Conservation (phyloP, 2,329 filamentous ascomycete genomes). For the Colletotrichum kahawae region DNA sequence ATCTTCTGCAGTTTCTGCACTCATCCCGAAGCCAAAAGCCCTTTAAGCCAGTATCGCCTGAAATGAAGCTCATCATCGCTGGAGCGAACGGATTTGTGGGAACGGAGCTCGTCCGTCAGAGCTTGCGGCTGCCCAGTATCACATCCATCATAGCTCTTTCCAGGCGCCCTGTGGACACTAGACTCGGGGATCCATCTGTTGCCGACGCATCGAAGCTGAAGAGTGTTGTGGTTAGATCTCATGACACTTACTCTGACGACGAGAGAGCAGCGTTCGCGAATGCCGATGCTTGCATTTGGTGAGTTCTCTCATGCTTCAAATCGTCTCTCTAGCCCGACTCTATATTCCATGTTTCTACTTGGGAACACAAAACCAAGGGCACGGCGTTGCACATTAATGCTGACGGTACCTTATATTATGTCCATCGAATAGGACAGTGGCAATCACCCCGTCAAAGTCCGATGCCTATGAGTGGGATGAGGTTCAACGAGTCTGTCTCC, state of each 20-base stretch:
- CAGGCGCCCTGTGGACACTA: conserved; percentile 34
- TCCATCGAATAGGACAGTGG: conserved; percentile 34
- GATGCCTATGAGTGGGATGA: conserved; percentile 36
- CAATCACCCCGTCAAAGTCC: conserved; percentile 28
- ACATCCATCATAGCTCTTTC: conserved; percentile 46
- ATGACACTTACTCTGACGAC: conserved; percentile 42
- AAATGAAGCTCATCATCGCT: conserved; percentile 51
- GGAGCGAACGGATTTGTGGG: conserved; percentile 49
- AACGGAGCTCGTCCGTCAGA: conserved; percentile 48
- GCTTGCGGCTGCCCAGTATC: conserved; percentile 37
- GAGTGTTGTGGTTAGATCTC: conserved; percentile 43
- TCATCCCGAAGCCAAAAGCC: neutral
- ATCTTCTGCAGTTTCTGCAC: neutral
- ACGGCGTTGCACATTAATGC: neutral
- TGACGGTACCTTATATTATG: conserved; percentile 12
- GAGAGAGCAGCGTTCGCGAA: conserved; percentile 43
- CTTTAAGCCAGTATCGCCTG: conserved; percentile 3
- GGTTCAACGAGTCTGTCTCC: conserved; percentile 44
- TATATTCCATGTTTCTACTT: neutral
- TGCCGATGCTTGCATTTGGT: conserved; percentile 30
- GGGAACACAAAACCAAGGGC: neutral
- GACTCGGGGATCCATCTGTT: neutral
- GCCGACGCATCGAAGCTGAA: conserved; percentile 23
- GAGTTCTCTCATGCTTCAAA: neutral
- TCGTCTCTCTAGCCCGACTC: neutral